phyloP scores from a whole-genome alignment of 2,329 filamentous ascomycete genomes.

The Trichophyton rubrum region DNA sequence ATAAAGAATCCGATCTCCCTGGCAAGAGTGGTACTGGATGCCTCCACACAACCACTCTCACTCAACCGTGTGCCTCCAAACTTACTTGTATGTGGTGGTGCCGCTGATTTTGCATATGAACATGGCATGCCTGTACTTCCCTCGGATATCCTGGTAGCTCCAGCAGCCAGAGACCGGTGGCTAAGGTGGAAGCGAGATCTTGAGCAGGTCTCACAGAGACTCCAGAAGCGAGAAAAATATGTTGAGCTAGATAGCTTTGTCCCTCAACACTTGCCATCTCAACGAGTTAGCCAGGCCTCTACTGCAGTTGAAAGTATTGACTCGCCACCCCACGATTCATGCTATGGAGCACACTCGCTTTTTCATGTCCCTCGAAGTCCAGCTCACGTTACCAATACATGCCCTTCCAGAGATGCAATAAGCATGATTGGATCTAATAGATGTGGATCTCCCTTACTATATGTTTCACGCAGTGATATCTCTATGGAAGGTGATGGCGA shows the following conservation, averaged over 20 bases:
- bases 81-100: conserved; percentile 73
- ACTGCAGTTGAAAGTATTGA: background rate
- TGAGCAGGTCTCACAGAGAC: conserved; percentile 28
- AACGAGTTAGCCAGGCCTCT: background rate
- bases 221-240: conserved; percentile 16
- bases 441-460: background rate
- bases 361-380: background rate
- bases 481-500: background rate
- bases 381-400: background rate
- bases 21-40: conserved; percentile 69
- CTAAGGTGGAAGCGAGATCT: conserved; percentile 64
- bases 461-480: background rate
- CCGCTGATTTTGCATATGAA: conserved; percentile 71
- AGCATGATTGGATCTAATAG: background rate
- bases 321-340: conserved; percentile 4
- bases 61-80: conserved; percentile 86
- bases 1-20: conserved; percentile 86
- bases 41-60: conserved; percentile 62
- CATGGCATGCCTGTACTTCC: conserved; percentile 61
- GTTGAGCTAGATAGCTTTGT: conserved; percentile 9
- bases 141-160: conserved; percentile 68
- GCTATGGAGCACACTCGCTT: conserved; percentile 6
- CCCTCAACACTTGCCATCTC: background rate
- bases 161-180: conserved; percentile 65
- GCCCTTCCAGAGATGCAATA: background rate